These are phyloP conservation scores for Zelopaecilomyces penicillatus DNA, from an alignment of 2,329 filamentous ascomycete species.

Conservation along the genomic window DNA sequence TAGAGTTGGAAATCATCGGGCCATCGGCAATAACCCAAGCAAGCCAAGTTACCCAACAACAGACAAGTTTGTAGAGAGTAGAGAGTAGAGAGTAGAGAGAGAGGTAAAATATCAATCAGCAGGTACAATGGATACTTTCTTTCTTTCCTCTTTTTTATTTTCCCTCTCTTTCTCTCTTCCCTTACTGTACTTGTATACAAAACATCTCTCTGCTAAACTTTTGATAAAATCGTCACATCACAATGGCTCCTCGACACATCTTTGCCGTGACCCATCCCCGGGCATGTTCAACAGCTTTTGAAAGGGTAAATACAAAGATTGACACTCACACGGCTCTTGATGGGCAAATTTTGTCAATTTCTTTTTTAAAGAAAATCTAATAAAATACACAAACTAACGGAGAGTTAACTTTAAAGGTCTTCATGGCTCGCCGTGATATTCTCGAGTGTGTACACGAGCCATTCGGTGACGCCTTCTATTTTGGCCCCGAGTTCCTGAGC, in stretches of 20 bases:
- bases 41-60: no score
- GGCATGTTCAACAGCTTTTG: constrained; percentile 94
- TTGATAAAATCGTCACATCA: constrained; percentile 12
- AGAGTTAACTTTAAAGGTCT: constrained; percentile 52
- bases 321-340: constrained; percentile 16
- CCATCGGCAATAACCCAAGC: no score
- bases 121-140: neutral
- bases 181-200: neutral
- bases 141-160: neutral
- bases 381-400: neutral
- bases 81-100: no score
- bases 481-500: constrained; percentile 80
- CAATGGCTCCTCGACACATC: constrained; percentile 63
- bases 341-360: neutral
- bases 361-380: neutral
- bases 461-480: constrained; percentile 95
- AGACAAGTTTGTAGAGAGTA: no score
- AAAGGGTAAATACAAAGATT: constrained; percentile 53
- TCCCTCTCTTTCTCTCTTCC: neutral
- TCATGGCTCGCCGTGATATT: constrained; percentile 83
- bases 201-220: neutral
- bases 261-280: constrained; percentile 92
- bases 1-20: no score
- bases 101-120: no score
- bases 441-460: constrained; percentile 87